phyloP scores from a whole-genome alignment of 1,139 yeast genomes.

The Kluyveromyces sp. region DNA sequence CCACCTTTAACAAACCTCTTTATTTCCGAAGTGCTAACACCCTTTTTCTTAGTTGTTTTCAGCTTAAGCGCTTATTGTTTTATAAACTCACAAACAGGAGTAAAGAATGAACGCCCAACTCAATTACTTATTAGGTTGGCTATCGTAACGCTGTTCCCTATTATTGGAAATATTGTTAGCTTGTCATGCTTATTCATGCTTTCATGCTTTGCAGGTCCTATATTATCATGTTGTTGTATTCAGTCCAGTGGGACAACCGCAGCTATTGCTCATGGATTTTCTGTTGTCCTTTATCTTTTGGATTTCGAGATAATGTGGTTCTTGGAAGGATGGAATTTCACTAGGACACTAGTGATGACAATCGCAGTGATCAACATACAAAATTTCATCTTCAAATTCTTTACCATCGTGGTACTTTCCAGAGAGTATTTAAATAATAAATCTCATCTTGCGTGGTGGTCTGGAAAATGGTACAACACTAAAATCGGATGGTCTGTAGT shows the following conservation, averaged over 20 bases:
- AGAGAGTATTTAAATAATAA: constrained; percentile 52
- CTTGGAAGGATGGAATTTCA: constrained; percentile 56
- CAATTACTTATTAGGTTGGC: constrained; percentile 48
- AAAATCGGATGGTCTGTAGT: constrained; percentile 51
- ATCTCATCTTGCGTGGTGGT: constrained; percentile 77
- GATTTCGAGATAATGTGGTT: constrained; percentile 56
- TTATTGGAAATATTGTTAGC: constrained; percentile 39
- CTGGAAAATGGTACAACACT: constrained; percentile 65
- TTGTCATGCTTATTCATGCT: constrained; percentile 39
- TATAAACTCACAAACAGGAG: constrained; percentile 65
- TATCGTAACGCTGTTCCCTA: constrained; percentile 47
- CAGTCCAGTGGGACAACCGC: constrained; percentile 39
- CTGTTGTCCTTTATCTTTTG: constrained; percentile 47
- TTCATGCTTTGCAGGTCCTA: constrained; percentile 43
- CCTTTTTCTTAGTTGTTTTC: constrained; percentile 37
- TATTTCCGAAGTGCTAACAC: constrained; percentile 45
- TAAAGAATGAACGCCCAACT: constrained; percentile 38
- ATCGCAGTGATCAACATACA: constrained; percentile 52
- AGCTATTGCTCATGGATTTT: constrained; percentile 41
- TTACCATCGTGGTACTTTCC: constrained; percentile 43
- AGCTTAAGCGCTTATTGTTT: constrained; percentile 57
- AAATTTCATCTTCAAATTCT: constrained; percentile 40
- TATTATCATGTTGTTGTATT: constrained; percentile 34
- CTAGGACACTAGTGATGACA: constrained; percentile 49
- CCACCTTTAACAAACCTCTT: constrained; percentile 46